Evolutionary conservation across 2,329 filamentous ascomycete genomes (phyloP), one percentile per base, ranked within the genome.

Genomic region (Botrytis hyacinthi): DNA sequence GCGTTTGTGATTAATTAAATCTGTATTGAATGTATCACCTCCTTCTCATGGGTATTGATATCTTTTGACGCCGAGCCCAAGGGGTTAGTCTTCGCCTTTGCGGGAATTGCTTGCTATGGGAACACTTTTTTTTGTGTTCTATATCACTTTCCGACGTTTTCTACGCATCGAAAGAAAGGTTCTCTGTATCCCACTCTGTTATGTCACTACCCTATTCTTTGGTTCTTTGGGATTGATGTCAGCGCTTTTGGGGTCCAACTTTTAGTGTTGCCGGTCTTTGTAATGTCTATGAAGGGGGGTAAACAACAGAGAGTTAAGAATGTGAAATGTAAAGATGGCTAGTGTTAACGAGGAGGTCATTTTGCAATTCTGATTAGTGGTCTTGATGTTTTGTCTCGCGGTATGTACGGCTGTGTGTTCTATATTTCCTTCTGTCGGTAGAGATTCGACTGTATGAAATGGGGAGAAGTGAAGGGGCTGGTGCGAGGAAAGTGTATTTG

Each of bases 21-120:
- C 22, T 6, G 4, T 4, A 6, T 26, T 10, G 14, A 51, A 26
- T 51, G 4, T 4, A 26, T 51, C 22, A 26, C 10, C 10, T 4
- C 10, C 22, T 51, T 26, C 22, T 26, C 46, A 5, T 26, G 26
- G 22, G 9, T 4, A 51, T 26, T 5, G 22, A 51, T 51, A 5
- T 4, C 4, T 10, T 10, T 9, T 12, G 4, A 26, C 4, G 26
- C 10, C 22, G 4, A 51, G 2, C 4, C 9, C 4, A 1, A 10
- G 3, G 8, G 22, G 22, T 5, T 51, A 26, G 4, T 4, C 4
- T 20, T 51, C 46, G 14, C 22, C 22, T 26, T 26, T 51, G 22
- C 10, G 10, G 20, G 5, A 51, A 51, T 4, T 1, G 22, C 3
- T 26, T 51, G 22, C 46, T 48, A 1, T 1, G 22, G 26, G 0